phyloP scores from a whole-genome alignment of 345 rosid species.

The Acer negundo region DNA sequence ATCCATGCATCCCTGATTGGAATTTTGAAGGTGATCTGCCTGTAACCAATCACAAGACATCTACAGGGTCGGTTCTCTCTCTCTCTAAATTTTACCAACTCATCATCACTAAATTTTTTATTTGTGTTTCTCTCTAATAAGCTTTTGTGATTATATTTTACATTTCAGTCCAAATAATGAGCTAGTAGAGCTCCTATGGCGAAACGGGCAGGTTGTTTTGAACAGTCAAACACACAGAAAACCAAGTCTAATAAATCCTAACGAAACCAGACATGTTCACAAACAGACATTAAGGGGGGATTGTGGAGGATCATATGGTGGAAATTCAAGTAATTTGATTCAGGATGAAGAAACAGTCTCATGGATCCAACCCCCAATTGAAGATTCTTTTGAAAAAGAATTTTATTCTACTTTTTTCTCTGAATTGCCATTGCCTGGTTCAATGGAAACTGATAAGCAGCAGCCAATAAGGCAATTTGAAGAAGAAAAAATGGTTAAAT shows the following conservation, averaged over 20 bases:
- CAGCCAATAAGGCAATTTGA: constrained; percentile 30
- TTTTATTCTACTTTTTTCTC: constrained; percentile 54
- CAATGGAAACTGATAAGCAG: constrained; percentile 30
- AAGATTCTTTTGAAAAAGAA: constrained; percentile 58
- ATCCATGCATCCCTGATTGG: constrained; percentile 58
- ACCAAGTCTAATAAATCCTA: constrained; percentile 24
- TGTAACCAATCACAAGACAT: constrained; percentile 38
- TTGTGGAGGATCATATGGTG: constrained; percentile 27
- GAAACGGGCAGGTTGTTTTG: constrained; percentile 64
- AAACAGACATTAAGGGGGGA: constrained; percentile 22
- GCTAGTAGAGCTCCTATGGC: constrained; percentile 70
- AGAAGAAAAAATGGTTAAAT: constrained; percentile 26
- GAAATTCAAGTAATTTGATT: constrained; percentile 39
- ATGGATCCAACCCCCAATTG: constrained; percentile 64
- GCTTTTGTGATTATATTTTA: background rate
- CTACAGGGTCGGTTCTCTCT: constrained; percentile 39
- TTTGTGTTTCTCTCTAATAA: background rate
- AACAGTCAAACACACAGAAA: constrained; percentile 57
- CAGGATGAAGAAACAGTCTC: constrained; percentile 64
- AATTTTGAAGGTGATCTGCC: constrained; percentile 50
- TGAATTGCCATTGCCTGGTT: constrained; percentile 31
- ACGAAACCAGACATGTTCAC: constrained; percentile 28
- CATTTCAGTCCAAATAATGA: constrained; percentile 54
- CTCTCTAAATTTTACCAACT: constrained; percentile 2
- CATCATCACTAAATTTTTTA: background rate